Evolutionary conservation across 495 filamentous ascomycete genomes (phyloP).

Genomic region (Lentithecium fluviatile): DNA sequence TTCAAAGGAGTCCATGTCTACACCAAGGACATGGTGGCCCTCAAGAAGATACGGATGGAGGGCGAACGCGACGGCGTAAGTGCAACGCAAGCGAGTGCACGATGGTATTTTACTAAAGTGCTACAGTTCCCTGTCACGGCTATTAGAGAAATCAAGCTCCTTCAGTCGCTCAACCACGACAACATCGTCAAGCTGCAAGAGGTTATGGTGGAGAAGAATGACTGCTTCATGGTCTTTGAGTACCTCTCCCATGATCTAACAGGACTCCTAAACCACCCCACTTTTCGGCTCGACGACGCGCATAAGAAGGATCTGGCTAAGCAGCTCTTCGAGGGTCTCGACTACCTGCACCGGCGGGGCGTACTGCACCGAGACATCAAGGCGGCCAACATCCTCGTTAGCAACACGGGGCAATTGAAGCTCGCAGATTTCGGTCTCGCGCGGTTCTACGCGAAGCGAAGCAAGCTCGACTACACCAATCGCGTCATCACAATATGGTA

Average conservation of each 20-base stretch:
- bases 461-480: conserved; percentile 95
- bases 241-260: conserved; percentile 95
- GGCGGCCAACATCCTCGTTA: conserved; percentile 80
- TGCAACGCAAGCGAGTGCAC: neutral
- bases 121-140: conserved; percentile 88
- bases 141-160: conserved; percentile 91
- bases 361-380: conserved; percentile 86
- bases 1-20: conserved; percentile 98
- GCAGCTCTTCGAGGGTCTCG: conserved; percentile 91
- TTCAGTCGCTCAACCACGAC: conserved; percentile 86
- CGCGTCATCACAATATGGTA: conserved; percentile 99
- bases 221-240: conserved; percentile 99
- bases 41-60: conserved; percentile 95
- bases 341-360: conserved; percentile 90
- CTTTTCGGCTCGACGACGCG: conserved; percentile 76
- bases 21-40: conserved; percentile 81
- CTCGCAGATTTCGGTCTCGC: conserved; percentile 96
- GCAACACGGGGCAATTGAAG: conserved; percentile 82
- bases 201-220: conserved; percentile 97
- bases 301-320: conserved; percentile 93
- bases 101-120: conserved; percentile 26
- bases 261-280: conserved; percentile 87
- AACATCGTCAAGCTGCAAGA: conserved; percentile 88
- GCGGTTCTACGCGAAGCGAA: conserved; percentile 92
- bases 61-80: conserved; percentile 84